Evolutionary conservation across 2,329 filamentous ascomycete species (phyloP).

Genomic region (Scytalidium sp.): DNA sequence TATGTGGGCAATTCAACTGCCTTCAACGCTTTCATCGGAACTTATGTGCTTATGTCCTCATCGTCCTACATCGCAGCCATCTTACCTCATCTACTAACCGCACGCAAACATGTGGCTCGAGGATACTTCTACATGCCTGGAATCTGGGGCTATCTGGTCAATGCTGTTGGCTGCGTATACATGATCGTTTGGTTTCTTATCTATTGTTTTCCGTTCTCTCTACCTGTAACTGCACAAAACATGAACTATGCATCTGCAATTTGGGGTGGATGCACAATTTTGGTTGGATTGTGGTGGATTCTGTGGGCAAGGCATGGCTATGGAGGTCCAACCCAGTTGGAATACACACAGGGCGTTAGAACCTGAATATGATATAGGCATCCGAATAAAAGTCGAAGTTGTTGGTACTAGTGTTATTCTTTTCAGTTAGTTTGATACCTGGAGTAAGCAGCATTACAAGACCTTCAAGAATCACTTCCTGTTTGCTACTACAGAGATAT

Average conservation of each 20-base stretch:
- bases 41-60: constrained; percentile 40
- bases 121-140: constrained; percentile 36
- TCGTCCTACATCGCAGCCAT: constrained; percentile 44
- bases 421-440: too few relatives aligned
- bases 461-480: too few relatives aligned
- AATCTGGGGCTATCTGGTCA: constrained; percentile 30
- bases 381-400: too few relatives aligned
- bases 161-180: constrained; percentile 34
- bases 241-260: constrained; percentile 50
- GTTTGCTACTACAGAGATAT: too few relatives aligned
- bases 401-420: too few relatives aligned
- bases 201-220: constrained; percentile 41
- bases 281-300: constrained; percentile 40
- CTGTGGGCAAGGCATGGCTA: constrained; percentile 27
- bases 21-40: constrained; percentile 39
- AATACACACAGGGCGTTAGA: too few relatives aligned
- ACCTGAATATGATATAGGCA: too few relatives aligned
- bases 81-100: constrained; percentile 38
- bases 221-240: constrained; percentile 35
- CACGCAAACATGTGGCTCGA: constrained; percentile 35
- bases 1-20: constrained; percentile 42
- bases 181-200: constrained; percentile 39
- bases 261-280: constrained; percentile 36
- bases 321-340: too few relatives aligned
- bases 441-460: too few relatives aligned